Evolutionary conservation across 139 green algal genomes (phyloP).

Genomic region (Chlamydomonas asymmetrica): DNA sequence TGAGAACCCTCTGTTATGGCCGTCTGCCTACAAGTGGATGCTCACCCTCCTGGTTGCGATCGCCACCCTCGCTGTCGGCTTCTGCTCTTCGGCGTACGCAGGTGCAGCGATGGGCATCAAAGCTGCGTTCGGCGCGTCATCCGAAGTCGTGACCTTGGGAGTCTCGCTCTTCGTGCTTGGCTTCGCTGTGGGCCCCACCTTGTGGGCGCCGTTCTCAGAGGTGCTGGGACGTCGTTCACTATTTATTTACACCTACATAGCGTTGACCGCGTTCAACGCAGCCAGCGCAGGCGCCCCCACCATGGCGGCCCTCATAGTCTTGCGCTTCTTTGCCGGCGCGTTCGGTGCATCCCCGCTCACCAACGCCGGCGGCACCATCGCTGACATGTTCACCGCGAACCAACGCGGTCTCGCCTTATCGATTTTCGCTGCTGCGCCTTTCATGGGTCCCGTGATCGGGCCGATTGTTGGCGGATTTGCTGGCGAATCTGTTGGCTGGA

Average conservation of each 20-base stretch:
- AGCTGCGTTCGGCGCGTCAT: not conserved
- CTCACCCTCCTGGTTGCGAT: not conserved
- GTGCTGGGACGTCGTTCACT: slow-evolving; percentile 5
- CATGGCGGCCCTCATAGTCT: slow-evolving; percentile 8
- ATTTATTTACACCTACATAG: slow-evolving; percentile 1
- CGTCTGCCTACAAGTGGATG: not conserved
- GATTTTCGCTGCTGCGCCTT: slow-evolving; percentile 16
- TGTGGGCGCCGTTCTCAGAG: slow-evolving; percentile 20
- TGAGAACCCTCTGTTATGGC: slow-evolving; percentile 1
- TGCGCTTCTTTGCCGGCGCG: slow-evolving; percentile 24
- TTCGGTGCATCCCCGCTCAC: slow-evolving; percentile 19
- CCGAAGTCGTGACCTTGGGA: not conserved
- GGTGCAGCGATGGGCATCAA: slow-evolving; percentile 1
- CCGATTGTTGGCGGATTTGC: slow-evolving; percentile 23
- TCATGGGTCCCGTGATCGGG: slow-evolving; percentile 21
- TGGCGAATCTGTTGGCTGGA: slow-evolving; percentile 8
- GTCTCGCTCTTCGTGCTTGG: slow-evolving; percentile 17
- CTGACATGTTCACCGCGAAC: slow-evolving; percentile 19
- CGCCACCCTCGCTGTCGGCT: slow-evolving; percentile 12
- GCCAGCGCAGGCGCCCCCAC: slow-evolving; percentile 1
- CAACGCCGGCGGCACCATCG: slow-evolving; percentile 17
- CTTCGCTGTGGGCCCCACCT: slow-evolving; percentile 9
- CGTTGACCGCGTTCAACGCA: slow-evolving; percentile 3
- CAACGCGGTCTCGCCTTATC: slow-evolving; percentile 13
- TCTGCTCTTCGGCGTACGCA: slow-evolving; percentile 16